phyloP scores from a whole-genome alignment of 2,329 filamentous ascomycete genomes.

The Mycosphaerella arachidis region DNA sequence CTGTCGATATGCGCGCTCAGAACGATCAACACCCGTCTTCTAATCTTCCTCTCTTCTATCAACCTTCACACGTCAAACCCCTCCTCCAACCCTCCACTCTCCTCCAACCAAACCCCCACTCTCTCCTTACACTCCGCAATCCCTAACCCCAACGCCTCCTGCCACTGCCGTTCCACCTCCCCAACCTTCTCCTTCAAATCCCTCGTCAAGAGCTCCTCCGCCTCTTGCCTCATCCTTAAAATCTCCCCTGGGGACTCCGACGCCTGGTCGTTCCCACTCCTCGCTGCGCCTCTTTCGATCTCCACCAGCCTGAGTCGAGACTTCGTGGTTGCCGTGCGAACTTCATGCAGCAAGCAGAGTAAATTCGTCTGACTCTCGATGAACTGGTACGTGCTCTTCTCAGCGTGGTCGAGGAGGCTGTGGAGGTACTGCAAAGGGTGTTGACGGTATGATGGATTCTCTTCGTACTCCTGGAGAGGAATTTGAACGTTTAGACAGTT shows the following conservation, averaged over 20 bases:
- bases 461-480: constrained; percentile 71
- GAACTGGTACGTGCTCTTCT: constrained; percentile 93
- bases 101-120: constrained; percentile 67
- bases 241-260: constrained; percentile 46
- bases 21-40: background rate
- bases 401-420: constrained; percentile 75
- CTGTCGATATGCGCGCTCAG: background rate
- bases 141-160: constrained; percentile 74
- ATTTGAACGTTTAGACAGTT: constrained; percentile 68
- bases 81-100: constrained; percentile 85
- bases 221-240: constrained; percentile 57
- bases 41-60: no score
- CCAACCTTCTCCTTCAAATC: constrained; percentile 92
- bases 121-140: constrained; percentile 69
- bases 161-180: constrained; percentile 87
- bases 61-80: constrained; percentile 37
- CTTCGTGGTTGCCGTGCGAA: constrained; percentile 71
- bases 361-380: constrained; percentile 93
- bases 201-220: constrained; percentile 68
- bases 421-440: constrained; percentile 90
- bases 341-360: constrained; percentile 83
- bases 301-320: constrained; percentile 65
- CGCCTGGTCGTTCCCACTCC: constrained; percentile 31
- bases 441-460: constrained; percentile 75
- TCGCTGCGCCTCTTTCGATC: constrained; percentile 50